phyloP scores from a whole-genome alignment of 2,329 filamentous ascomycete species.

The Hymenoscyphus salicellus region DNA sequence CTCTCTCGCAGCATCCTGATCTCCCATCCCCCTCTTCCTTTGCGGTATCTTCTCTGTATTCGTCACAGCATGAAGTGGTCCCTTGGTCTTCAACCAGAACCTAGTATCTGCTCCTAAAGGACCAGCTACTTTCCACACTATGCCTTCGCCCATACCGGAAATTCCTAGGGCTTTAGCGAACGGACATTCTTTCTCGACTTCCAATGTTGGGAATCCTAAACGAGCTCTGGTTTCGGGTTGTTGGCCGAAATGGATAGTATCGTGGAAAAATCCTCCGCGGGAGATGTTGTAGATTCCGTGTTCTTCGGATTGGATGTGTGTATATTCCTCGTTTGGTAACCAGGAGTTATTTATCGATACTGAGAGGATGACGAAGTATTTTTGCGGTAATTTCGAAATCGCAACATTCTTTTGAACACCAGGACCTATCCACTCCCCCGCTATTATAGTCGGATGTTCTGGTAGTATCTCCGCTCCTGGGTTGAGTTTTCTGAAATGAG shows the following conservation, averaged over 20 bases:
- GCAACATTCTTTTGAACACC: conserved; percentile 24
- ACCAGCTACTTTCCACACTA: conserved; percentile 28
- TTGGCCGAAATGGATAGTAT: neutral
- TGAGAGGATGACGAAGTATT: conserved; percentile 27
- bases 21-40: conserved; percentile 3
- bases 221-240: neutral
- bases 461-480: conserved; percentile 4
- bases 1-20: conserved; percentile 8
- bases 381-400: conserved; percentile 13
- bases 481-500: conserved; percentile 18
- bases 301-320: conserved; percentile 19
- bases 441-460: conserved; percentile 25
- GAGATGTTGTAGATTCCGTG: conserved; percentile 25
- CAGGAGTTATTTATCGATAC: conserved; percentile 24
- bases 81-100: conserved; percentile 31
- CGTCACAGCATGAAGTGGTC: conserved; percentile 13
- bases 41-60: conserved; percentile 7
- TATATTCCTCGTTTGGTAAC: conserved; percentile 22
- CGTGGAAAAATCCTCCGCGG: conserved; percentile 22
- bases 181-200: conserved; percentile 28
- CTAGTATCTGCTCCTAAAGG: conserved; percentile 21
- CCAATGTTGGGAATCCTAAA: conserved; percentile 15
- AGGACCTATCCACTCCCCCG: conserved; percentile 29
- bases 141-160: conserved; percentile 25
- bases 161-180: conserved; percentile 26